Evolutionary conservation across 2,329 filamentous ascomycete species (phyloP).

Genomic region (Fusarium armeniacum): DNA sequence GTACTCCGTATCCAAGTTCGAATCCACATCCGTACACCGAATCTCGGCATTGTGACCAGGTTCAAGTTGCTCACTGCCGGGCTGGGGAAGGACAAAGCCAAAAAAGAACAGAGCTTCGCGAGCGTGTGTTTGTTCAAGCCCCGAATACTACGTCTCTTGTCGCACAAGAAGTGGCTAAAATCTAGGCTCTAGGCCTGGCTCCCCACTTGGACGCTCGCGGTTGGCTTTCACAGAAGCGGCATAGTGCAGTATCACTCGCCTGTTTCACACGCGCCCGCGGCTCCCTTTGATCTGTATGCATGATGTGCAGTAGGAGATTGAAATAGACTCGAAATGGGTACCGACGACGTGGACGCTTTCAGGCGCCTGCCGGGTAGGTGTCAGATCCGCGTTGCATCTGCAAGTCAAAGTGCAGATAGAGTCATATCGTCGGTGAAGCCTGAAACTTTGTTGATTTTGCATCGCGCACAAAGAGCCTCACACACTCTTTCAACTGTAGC

Average conservation of each 20-base stretch:
- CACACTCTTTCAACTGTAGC: conserved; percentile 12
- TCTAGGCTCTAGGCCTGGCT: conserved; percentile 33
- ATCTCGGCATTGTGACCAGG: conserved; percentile 38
- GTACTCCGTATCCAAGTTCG: conserved; percentile 4
- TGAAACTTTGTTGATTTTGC: conserved; percentile 30
- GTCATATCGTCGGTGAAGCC: conserved; percentile 50
- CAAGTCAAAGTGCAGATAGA: conserved; percentile 36
- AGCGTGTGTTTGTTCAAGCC: conserved; percentile 35
- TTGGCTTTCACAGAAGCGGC: conserved; percentile 43
- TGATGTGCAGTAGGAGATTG: conserved; percentile 50
- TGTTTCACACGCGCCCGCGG: conserved; percentile 42
- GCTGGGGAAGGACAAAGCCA: conserved; percentile 25
- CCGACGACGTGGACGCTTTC: conserved; percentile 50
- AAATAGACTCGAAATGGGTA: conserved; percentile 46
- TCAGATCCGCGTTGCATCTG: conserved; percentile 46
- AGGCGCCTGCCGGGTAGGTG: conserved; percentile 44
- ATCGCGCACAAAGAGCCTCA: neutral
- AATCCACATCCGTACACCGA: conserved; percentile 26
- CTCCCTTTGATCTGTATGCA: conserved; percentile 49
- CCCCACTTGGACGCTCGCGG: conserved; percentile 36
- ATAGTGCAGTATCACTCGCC: conserved; percentile 43
- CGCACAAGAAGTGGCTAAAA: conserved; percentile 37
- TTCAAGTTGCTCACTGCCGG: conserved; percentile 37
- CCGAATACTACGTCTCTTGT: conserved; percentile 28
- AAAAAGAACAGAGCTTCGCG: conserved; percentile 24